These are phyloP conservation scores for Helicostylum pulchrum DNA, from an alignment of 192 early-diverging fungal genomes.

Conservation along the genomic window DNA sequence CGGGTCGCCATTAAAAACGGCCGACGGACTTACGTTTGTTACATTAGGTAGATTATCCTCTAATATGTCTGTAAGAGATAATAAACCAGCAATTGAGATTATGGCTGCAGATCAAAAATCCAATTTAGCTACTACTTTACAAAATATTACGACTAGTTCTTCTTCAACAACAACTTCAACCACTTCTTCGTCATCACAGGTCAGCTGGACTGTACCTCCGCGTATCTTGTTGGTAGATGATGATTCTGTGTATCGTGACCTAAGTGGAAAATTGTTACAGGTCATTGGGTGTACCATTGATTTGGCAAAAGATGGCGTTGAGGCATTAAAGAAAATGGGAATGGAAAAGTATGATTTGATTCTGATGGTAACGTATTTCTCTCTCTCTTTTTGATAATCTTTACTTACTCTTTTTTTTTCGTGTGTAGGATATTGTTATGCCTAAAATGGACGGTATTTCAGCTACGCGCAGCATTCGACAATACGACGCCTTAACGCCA, in stretches of 20 bases:
- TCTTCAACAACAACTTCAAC: too few relatives aligned
- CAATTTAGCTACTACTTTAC: slow-evolving; percentile 1
- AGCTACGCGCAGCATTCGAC: slow-evolving; percentile 67
- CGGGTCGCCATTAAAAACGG: slow-evolving; percentile 15
- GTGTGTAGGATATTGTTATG: slow-evolving; percentile 66
- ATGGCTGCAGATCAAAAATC: slow-evolving; percentile 17
- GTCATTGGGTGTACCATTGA: slow-evolving; percentile 69
- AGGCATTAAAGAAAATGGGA: slow-evolving; percentile 60
- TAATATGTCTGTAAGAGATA: slow-evolving; percentile 11
- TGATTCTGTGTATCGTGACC: slow-evolving; percentile 55
- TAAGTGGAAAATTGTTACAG: slow-evolving; percentile 54
- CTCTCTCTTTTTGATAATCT: not conserved
- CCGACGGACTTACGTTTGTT: slow-evolving; percentile 13
- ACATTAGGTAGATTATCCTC: slow-evolving; percentile 16
- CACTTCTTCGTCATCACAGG: slow-evolving; percentile 6
- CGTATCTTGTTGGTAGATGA: slow-evolving; percentile 69
- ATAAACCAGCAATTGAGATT: slow-evolving; percentile 19
- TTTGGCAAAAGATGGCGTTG: slow-evolving; percentile 65
- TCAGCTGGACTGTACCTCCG: slow-evolving; percentile 28
- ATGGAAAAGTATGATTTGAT: slow-evolving; percentile 72
- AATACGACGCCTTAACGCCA: slow-evolving; percentile 65
- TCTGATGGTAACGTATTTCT: slow-evolving; percentile 50
- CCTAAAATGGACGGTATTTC: slow-evolving; percentile 68
- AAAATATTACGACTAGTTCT: not conserved
- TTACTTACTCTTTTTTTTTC: slow-evolving; percentile 1